Conservation (phyloP, 2,329 filamentous ascomycete species). For the Fusarium sp. region DNA sequence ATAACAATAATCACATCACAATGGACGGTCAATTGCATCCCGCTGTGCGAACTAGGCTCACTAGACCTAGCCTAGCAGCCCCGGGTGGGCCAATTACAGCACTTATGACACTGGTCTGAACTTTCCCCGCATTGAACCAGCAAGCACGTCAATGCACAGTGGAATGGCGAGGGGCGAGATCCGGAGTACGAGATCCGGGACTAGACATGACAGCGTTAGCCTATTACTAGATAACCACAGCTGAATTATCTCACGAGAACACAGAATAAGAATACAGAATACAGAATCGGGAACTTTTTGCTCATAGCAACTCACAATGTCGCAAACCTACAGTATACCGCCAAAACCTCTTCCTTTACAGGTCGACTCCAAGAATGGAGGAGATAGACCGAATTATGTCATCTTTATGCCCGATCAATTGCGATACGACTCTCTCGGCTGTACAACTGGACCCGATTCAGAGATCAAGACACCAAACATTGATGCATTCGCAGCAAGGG, state of each 20-base stretch:
- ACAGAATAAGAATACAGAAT: background rate
- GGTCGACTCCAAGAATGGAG: slow-evolving; percentile 45
- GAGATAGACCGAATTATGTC: slow-evolving; percentile 51
- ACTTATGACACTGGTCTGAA: background rate
- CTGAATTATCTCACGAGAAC: background rate
- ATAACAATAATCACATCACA: no score
- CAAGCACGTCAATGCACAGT: slow-evolving; percentile 26
- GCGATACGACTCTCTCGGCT: slow-evolving; percentile 57
- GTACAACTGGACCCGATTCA: slow-evolving; percentile 43
- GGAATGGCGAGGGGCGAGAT: slow-evolving; percentile 25
- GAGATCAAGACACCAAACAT: slow-evolving; percentile 55
- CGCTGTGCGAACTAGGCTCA: background rate
- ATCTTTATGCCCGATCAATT: slow-evolving; percentile 63
- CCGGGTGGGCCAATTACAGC: background rate
- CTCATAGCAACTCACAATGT: slow-evolving; percentile 12
- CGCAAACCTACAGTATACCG: slow-evolving; percentile 4
- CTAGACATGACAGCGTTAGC: background rate
- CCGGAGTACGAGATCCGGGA: slow-evolving; percentile 36
- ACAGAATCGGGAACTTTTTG: background rate
- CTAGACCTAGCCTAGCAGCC: background rate
- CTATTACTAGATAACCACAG: slow-evolving; percentile 2
- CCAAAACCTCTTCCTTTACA: slow-evolving; percentile 41
- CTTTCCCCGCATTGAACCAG: background rate
- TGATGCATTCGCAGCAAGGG: slow-evolving; percentile 53
- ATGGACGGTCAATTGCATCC: no score